phyloP scores from a whole-genome alignment of 768 basidiomycete genomes.

The Neoboletus brunneissimus region DNA sequence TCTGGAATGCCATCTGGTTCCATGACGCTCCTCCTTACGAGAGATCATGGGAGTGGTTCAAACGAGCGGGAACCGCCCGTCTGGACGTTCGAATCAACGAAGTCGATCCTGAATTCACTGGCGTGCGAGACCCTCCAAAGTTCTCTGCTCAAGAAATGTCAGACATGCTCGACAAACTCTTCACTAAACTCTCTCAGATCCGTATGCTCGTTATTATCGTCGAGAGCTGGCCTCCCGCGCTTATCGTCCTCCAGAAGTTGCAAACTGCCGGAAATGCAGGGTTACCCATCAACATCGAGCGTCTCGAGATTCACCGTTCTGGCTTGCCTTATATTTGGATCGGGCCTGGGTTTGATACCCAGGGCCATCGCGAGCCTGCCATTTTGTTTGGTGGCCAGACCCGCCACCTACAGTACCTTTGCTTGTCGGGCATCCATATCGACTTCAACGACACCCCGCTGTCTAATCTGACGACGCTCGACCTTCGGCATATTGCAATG shows the following conservation, averaged over 20 bases:
- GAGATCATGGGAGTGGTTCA: constrained; percentile 54
- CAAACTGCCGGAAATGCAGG: constrained; percentile 34
- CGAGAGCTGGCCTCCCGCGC: constrained; percentile 52
- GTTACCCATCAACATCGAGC: constrained; percentile 47
- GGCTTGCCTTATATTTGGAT: constrained; percentile 47
- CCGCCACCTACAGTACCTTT: constrained; percentile 47
- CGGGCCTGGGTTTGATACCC: constrained; percentile 40
- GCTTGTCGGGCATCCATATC: constrained; percentile 57
- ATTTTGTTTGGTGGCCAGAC: constrained; percentile 52
- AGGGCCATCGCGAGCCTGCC: constrained; percentile 32
- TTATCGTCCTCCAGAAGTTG: constrained; percentile 51
- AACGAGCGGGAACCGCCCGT: constrained; percentile 51
- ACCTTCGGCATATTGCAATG: constrained; percentile 59
- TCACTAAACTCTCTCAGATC: constrained; percentile 53
- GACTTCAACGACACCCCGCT: constrained; percentile 53
- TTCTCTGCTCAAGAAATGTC: constrained; percentile 46
- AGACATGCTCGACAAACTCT: constrained; percentile 47
- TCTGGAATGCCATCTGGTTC: constrained; percentile 71
- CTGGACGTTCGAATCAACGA: constrained; percentile 66
- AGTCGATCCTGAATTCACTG: constrained; percentile 19
- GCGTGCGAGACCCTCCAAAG: constrained; percentile 28
- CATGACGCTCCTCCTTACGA: constrained; percentile 47
- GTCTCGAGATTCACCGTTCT: constrained; percentile 62
- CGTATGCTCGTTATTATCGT: constrained; percentile 59
- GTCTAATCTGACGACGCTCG: constrained; percentile 58